These are phyloP conservation scores for Kluyveromyces lactis DNA, from an alignment of 805 yeast species.

Conservation along the genomic window DNA sequence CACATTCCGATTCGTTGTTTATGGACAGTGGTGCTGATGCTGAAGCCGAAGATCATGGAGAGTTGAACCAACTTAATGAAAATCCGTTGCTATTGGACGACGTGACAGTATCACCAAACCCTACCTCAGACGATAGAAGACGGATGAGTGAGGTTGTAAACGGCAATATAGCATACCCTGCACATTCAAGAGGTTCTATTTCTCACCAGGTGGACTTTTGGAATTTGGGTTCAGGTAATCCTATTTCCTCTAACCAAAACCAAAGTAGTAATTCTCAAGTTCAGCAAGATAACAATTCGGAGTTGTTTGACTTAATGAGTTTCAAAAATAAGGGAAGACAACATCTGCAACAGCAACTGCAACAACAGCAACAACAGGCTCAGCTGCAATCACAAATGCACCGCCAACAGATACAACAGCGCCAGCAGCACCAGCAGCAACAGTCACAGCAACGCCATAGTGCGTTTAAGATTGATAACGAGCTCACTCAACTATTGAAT, in stretches of 20 bases:
- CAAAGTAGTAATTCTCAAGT: background rate
- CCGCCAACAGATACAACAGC: background rate
- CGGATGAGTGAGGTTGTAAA: conserved; percentile 16
- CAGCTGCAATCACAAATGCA: conserved; percentile 1
- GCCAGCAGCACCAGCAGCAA: background rate
- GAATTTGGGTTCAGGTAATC: conserved; percentile 10
- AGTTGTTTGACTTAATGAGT: conserved; percentile 2
- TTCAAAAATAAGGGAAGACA: conserved; percentile 1
- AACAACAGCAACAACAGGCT: background rate
- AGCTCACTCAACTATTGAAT: conserved; percentile 17
- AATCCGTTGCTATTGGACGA: conserved; percentile 1
- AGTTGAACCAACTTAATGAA: background rate
- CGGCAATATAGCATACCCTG: conserved; percentile 7
- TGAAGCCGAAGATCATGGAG: background rate
- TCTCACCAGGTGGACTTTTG: conserved; percentile 24
- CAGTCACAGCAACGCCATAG: background rate
- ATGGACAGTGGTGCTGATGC: background rate
- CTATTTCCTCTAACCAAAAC: background rate
- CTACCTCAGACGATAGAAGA: conserved; percentile 10
- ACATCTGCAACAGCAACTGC: background rate
- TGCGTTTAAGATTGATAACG: conserved; percentile 14
- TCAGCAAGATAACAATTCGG: background rate
- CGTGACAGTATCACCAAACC: background rate
- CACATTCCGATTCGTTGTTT: background rate
- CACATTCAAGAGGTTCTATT: conserved; percentile 20